Conservation (phyloP, 129 eudicot genomes). For the Glebionis coronaria region DNA sequence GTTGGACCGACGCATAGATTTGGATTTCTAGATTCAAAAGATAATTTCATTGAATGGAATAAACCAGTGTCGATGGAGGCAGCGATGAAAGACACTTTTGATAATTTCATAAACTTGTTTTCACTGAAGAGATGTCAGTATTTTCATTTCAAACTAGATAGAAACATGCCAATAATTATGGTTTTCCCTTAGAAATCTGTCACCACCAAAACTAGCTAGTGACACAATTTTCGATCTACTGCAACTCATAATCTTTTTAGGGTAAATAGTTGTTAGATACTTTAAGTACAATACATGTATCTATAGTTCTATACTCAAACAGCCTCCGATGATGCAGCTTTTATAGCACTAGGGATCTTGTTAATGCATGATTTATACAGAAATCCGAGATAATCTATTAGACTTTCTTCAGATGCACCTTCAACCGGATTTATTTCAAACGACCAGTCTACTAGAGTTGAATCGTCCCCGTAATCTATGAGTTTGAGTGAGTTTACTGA, state of each 20-base stretch:
- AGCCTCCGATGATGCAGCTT: constrained; percentile 23
- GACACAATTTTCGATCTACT: neutral
- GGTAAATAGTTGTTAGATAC: neutral
- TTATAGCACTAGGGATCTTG: constrained; percentile 48
- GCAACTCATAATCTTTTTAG: neutral
- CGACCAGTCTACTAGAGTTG: constrained; percentile 64
- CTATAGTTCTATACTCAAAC: constrained; percentile 4
- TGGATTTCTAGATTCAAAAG: constrained; percentile 8
- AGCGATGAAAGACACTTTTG: neutral
- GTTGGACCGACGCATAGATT: constrained; percentile 1
- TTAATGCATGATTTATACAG: too few species aligned
- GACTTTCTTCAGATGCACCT: constrained; percentile 57
- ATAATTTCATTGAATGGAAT: constrained; percentile 18
- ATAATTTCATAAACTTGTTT: too few species aligned
- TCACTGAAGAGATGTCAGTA: neutral
- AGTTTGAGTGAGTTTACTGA: too few species aligned
- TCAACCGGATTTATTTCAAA: constrained; percentile 58
- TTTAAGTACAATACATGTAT: constrained; percentile 10
- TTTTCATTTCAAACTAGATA: constrained; percentile 2
- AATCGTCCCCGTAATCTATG: too few species aligned
- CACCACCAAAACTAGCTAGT: neutral
- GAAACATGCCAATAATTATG: neutral
- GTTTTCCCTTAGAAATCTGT: neutral
- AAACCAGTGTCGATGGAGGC: neutral
- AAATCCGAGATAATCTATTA: too few species aligned